Conservation (phyloP, 805 yeast species). For the Metschnikowia noctiluminum region DNA sequence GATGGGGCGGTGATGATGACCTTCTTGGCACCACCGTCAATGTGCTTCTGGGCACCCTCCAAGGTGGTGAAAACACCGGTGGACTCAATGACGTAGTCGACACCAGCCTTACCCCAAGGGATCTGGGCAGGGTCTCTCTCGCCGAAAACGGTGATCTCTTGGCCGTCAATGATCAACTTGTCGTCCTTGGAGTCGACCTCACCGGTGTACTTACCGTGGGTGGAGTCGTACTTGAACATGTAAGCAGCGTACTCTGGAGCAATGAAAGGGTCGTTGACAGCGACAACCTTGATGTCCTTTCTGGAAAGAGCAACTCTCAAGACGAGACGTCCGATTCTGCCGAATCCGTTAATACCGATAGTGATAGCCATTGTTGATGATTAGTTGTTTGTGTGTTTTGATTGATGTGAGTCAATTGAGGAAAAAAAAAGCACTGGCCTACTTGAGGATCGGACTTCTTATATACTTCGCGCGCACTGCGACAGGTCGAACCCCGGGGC, state of each 20-base stretch:
- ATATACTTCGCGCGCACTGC: slow-evolving; percentile 6
- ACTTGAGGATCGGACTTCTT: slow-evolving; percentile 1
- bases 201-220: slow-evolving; percentile 85
- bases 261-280: slow-evolving; percentile 90
- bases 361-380: slow-evolving; percentile 50
- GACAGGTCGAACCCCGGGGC: slow-evolving; percentile 16
- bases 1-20: slow-evolving; percentile 94
- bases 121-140: slow-evolving; percentile 83
- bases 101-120: slow-evolving; percentile 85
- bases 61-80: slow-evolving; percentile 89
- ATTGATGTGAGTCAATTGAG: slow-evolving; percentile 11
- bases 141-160: slow-evolving; percentile 62
- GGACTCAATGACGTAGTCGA: slow-evolving; percentile 86
- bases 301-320: slow-evolving; percentile 75
- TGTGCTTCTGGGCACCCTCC: slow-evolving; percentile 80
- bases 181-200: slow-evolving; percentile 59
- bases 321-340: slow-evolving; percentile 89
- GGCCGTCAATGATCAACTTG: slow-evolving; percentile 65
- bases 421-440: not conserved
- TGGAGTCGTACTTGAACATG: slow-evolving; percentile 94
- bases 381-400: not conserved
- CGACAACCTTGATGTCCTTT: slow-evolving; percentile 76
- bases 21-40: slow-evolving; percentile 91
- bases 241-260: slow-evolving; percentile 88
- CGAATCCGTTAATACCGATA: slow-evolving; percentile 93